These are phyloP conservation scores for Geum urbanum DNA, from an alignment of 306 rosid species.

Conservation along the genomic window DNA sequence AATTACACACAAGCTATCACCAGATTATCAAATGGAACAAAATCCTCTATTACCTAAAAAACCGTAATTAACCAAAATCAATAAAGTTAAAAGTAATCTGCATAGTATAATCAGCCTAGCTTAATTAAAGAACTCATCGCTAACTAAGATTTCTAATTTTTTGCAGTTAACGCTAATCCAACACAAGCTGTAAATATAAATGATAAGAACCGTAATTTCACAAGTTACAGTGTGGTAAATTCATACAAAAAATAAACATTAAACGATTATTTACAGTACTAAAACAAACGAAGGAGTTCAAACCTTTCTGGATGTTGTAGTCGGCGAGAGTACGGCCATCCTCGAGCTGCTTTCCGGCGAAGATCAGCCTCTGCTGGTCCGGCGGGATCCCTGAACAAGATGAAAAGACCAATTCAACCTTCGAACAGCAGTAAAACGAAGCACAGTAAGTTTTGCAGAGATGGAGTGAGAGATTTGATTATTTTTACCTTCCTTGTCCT, in stretches of 20 bases:
- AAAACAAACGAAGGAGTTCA: not conserved
- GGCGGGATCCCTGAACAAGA: slow-evolving; percentile 74
- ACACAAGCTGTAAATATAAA: not conserved
- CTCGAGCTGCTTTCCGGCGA: slow-evolving; percentile 96
- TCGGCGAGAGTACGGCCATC: slow-evolving; percentile 99
- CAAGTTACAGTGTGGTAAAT: too few species aligned
- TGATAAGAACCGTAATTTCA: not conserved
- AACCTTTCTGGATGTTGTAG: slow-evolving; percentile 94
- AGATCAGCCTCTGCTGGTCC: slow-evolving; percentile 94
- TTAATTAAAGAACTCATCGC: not conserved
- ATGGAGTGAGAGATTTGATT: not conserved
- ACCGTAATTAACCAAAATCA: too few species aligned
- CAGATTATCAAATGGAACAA: not conserved
- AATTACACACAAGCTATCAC: not conserved
- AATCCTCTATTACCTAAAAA: too few species aligned
- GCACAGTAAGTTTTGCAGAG: not conserved
- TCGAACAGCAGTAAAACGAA: not conserved
- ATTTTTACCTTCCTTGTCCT: slow-evolving; percentile 81
- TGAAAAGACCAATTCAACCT: not conserved
- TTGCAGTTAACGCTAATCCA: not conserved
- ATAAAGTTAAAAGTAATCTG: too few species aligned
- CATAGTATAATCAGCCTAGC: too few species aligned
- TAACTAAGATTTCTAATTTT: too few species aligned
- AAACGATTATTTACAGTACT: too few species aligned
- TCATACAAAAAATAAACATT: too few species aligned